Conservation (phyloP, 768 basidiomycete species). For the Nidularia sp. region DNA sequence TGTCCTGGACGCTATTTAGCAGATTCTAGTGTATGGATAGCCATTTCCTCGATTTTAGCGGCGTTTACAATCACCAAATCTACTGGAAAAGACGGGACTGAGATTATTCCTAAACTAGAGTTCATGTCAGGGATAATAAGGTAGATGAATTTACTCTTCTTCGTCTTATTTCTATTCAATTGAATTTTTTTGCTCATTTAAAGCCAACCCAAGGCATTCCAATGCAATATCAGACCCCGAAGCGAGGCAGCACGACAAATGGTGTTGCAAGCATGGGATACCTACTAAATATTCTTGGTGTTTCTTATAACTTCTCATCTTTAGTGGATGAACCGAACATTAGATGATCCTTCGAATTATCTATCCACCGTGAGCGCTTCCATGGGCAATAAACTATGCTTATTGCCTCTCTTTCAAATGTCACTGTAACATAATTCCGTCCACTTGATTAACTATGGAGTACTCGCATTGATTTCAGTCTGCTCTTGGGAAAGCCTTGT, state of each 20-base stretch:
- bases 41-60: conserved; percentile 15
- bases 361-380: no score
- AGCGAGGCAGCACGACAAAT: neutral
- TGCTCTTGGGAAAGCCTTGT: no score
- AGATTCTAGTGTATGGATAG: neutral
- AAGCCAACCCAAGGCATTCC: neutral
- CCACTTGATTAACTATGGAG: no score
- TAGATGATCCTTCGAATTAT: no score
- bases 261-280: no score
- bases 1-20: neutral
- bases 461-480: no score
- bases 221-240: neutral
- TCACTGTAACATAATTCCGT: no score
- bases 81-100: conserved; percentile 19
- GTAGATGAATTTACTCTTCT: neutral
- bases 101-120: conserved; percentile 9
- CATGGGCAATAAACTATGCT: no score
- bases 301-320: no score
- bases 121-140: neutral
- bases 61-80: conserved; percentile 19
- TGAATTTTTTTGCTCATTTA: neutral
- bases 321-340: no score
- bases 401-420: no score
- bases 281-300: no score
- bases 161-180: neutral